Evolutionary conservation across 1,284 basidiomycete species (phyloP).

Genomic region (Cutaneotrichosporon cavernicola): DNA sequence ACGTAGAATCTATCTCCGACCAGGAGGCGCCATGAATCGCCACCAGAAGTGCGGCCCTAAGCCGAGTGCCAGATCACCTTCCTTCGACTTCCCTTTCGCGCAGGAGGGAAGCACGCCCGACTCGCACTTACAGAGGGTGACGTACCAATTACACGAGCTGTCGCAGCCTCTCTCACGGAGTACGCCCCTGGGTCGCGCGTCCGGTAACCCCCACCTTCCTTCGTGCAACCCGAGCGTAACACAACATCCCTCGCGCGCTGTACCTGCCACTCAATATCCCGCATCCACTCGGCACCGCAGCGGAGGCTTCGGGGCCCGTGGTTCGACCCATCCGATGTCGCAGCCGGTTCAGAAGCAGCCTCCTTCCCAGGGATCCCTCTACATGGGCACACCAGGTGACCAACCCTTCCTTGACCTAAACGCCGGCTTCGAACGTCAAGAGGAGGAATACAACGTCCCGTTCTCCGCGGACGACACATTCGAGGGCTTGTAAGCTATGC

Average conservation of each 20-base stretch:
- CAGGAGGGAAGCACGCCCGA: not conserved
- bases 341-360: not conserved
- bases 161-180: not conserved
- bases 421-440: not conserved
- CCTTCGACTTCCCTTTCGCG: conserved; percentile 2
- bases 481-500: not conserved
- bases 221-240: not conserved
- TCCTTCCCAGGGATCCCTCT: not conserved
- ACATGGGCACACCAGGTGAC: not conserved
- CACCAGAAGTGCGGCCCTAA: not conserved
- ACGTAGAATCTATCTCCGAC: too few relatives aligned
- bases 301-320: not conserved
- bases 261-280: not conserved
- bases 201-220: not conserved
- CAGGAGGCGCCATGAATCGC: not conserved
- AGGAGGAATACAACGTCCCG: not conserved
- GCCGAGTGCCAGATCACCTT: not conserved
- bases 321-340: not conserved
- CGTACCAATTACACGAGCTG: not conserved
- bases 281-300: not conserved
- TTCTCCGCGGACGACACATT: not conserved
- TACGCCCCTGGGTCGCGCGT: not conserved
- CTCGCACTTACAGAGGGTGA: too few relatives aligned
- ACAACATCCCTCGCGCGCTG: not conserved
- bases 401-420: not conserved